Conservation (phyloP, 225 moss, liverwort and hornwort genomes). For the Physcomitrium patens region DNA sequence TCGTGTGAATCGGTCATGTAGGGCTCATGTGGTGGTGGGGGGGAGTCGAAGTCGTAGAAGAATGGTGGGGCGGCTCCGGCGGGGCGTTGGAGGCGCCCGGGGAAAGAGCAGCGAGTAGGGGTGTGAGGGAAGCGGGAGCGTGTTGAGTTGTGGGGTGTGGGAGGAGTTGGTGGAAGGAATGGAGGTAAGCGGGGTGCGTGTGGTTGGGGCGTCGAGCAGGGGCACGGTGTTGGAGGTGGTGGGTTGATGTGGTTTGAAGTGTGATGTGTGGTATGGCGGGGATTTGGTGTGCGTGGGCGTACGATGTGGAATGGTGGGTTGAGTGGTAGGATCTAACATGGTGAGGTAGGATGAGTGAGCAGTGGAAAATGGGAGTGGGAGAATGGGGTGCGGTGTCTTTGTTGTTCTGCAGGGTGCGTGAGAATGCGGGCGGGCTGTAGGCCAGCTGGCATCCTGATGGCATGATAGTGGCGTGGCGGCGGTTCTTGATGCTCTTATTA, state of each 20-base stretch:
- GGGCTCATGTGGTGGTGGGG: neutral
- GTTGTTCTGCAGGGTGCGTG: conserved; percentile 86
- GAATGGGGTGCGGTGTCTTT: conserved; percentile 74
- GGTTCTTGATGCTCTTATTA: conserved; percentile 74
- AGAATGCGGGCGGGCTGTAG: conserved; percentile 92
- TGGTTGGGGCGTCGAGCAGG: no score
- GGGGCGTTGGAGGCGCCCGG: neutral
- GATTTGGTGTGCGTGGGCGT: conserved; percentile 32
- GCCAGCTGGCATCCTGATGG: conserved; percentile 95
- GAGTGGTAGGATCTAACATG: conserved; percentile 40
- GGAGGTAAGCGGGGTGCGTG: neutral
- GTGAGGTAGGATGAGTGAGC: conserved; percentile 34
- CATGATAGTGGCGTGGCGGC: conserved; percentile 98
- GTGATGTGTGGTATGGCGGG: no score
- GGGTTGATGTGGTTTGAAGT: no score
- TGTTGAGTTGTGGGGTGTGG: no score
- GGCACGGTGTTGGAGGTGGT: no score
- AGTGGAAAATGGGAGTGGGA: conserved; percentile 52
- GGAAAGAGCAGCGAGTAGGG: no score
- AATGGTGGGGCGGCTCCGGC: conserved; percentile 11
- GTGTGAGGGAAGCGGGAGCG: no score
- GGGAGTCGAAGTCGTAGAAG: neutral
- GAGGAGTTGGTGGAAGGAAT: neutral
- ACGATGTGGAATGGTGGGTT: conserved; percentile 24
- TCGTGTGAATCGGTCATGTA: neutral